Percentiles rank a stretch among this genome's conserved stretches.
phyloP scores from a whole-genome alignment of 352 stramenopile genomes.

The Hyphochytrium catenoides region DNA sequence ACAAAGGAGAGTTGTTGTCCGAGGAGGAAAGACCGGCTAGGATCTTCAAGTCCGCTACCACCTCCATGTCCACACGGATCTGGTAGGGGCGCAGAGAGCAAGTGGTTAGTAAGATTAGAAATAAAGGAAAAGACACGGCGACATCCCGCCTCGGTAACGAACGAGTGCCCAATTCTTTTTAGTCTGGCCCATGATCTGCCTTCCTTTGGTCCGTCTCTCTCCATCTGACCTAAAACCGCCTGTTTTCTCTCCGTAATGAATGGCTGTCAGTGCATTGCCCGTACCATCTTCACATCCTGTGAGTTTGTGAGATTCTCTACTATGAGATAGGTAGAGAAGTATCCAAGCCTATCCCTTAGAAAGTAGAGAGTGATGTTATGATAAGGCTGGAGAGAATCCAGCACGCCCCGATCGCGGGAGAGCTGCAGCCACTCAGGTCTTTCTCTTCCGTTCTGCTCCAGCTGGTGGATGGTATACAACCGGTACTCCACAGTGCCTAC shows the following conservation, averaged over 20 bases:
- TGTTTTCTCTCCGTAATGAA: too few species aligned
- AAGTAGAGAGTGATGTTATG: constrained; percentile 61
- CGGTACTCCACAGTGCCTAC: constrained; percentile 22
- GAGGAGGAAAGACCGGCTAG: constrained; percentile 50
- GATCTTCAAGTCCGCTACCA: constrained; percentile 56
- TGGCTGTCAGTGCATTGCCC: too few species aligned
- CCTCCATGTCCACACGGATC: constrained; percentile 56
- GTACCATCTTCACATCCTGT: constrained; percentile 51
- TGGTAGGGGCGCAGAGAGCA: too few species aligned
- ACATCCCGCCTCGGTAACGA: too few species aligned
- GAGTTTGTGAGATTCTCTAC: constrained; percentile 53
- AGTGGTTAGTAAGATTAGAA: too few species aligned
- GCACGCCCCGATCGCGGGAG: constrained; percentile 38
- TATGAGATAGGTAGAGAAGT: constrained; percentile 60
- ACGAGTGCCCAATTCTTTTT: too few species aligned
- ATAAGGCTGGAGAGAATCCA: constrained; percentile 38
- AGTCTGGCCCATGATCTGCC: too few species aligned
- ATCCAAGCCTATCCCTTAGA: constrained; percentile 36
- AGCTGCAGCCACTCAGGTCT: constrained; percentile 51
- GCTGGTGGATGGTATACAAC: too few species aligned
- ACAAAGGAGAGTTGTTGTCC: constrained; percentile 39
- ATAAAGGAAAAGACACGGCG: too few species aligned
- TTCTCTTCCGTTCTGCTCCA: constrained; percentile 37
- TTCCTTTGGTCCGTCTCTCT: too few species aligned
- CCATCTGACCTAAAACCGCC: too few species aligned